Base-by-base conservation (phyloP, 2,329 filamentous ascomycete genomes). In the Teratosphaeria epicoccoides region DNA sequence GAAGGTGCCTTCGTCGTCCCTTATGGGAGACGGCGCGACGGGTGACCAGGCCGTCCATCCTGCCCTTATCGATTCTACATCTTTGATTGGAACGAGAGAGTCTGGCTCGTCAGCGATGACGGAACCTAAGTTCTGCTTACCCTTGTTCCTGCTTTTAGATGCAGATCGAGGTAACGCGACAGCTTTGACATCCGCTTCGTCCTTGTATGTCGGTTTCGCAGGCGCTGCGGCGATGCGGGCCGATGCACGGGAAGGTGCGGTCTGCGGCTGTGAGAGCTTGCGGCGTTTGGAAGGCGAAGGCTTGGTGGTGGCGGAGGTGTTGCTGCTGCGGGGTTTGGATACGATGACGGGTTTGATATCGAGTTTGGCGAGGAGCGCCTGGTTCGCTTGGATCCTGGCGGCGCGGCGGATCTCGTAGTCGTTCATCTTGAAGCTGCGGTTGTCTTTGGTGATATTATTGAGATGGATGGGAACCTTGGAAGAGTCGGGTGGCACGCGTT, bases 381-480 rank as follows among this genome's bases (percentile, higher is more conserved):
- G 66, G 56, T 79, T 79, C 9, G 71, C 68, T 54, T 70, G 70
- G 57, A 79, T 76, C 55, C 77, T 77, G 12, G 68, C 70, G 6
- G 68, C 64, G 2, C 76, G 69, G 20, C 71, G 67, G 1, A 68
- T 66, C 57, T 78, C 75, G 56, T 77, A 74, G 44, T 66, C 68
- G 43, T 65, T 66, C 70, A 73, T 72, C 6, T 20, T 40, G n/a
- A 20, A 7, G 33, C 4, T 40, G 14, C n/a, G 5, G n/a, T 20
- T 20, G 17, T 14, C 5, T 5, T 3, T 4, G 3, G 33, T 17
- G 33, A 40, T 40, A 20, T 20, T 20, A 17, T 20, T 17, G n/a
- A n/a, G n/a, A n/a, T n/a, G n/a, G n/a, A n/a, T n/a, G n/a, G n/a
- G n/a, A n/a, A n/a, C n/a, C n/a, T n/a, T n/a, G n/a, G n/a, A n/a